These are phyloP conservation scores for Xerocomellus chrysenteron DNA, from an alignment of 768 basidiomycete species.

Conservation along the genomic window DNA sequence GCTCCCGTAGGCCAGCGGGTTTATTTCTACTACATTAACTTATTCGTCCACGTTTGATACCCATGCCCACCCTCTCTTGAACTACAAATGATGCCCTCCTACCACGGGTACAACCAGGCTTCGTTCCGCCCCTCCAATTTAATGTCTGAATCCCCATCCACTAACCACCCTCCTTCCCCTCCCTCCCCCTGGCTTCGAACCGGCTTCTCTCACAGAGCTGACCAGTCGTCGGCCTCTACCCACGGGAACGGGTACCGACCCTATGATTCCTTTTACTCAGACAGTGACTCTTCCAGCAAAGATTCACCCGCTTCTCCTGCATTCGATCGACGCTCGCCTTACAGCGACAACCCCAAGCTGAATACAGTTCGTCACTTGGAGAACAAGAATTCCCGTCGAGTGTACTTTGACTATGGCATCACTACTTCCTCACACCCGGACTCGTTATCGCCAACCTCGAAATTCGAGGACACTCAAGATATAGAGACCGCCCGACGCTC, in stretches of 20 bases:
- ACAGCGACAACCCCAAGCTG: conserved; percentile 5
- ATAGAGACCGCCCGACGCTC: not conserved
- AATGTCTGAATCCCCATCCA: not conserved
- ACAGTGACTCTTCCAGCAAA: conserved; percentile 8
- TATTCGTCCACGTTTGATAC: conserved; percentile 2
- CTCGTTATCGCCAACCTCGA: conserved; percentile 2
- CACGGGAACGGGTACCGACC: not conserved
- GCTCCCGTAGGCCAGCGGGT: not conserved
- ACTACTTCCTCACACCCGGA: not conserved
- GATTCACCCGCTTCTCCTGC: conserved; percentile 1
- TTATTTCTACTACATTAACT: conserved; percentile 1
- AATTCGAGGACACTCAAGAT: conserved; percentile 3
- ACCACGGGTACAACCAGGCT: no score
- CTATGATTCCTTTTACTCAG: conserved; percentile 12
- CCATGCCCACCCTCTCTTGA: not conserved
- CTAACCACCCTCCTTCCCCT: not conserved
- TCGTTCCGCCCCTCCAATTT: not conserved
- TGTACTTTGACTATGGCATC: conserved; percentile 24
- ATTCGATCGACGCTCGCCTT: not conserved
- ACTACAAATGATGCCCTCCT: conserved; percentile 10
- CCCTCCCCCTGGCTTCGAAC: not conserved
- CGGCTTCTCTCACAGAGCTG: not conserved
- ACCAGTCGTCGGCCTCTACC: not conserved
- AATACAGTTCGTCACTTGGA: conserved; percentile 7
- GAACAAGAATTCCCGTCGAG: conserved; percentile 16